These are phyloP conservation scores for Didymella pinodella DNA, from an alignment of 2,329 filamentous ascomycete genomes.

Conservation along the genomic window DNA sequence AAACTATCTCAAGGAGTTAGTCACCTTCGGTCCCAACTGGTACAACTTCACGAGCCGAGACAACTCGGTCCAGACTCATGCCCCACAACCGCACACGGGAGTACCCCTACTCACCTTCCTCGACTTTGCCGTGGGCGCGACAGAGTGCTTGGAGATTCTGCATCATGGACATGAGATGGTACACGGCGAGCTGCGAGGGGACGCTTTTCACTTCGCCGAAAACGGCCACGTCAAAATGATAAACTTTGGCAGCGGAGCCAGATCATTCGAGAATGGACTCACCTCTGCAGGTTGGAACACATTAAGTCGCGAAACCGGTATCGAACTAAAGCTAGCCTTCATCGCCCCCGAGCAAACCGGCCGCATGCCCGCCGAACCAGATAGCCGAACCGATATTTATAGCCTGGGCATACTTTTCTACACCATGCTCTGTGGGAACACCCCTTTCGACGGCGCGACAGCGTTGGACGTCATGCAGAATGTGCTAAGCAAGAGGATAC, in stretches of 20 bases:
- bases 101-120: conserved; percentile 80
- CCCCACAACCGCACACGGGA: conserved; percentile 55
- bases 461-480: conserved; percentile 92
- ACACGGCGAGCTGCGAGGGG: conserved; percentile 88
- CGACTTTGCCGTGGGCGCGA: conserved; percentile 88
- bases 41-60: conserved; percentile 43
- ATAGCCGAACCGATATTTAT: conserved; percentile 88
- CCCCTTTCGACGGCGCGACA: conserved; percentile 79
- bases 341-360: conserved; percentile 96
- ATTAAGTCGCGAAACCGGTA: conserved; percentile 82
- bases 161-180: conserved; percentile 87
- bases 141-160: conserved; percentile 86
- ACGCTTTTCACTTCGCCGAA: conserved; percentile 89
- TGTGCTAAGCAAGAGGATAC: conserved; percentile 80
- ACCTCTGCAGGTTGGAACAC: conserved; percentile 84
- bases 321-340: conserved; percentile 87
- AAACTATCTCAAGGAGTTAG: conserved; percentile 73
- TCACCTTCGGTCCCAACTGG: conserved; percentile 76
- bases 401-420: conserved; percentile 89
- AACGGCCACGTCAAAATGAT: conserved; percentile 77
- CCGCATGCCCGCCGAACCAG: conserved; percentile 88
- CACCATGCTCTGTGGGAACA: conserved; percentile 73
- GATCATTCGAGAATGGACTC: conserved; percentile 90
- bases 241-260: conserved; percentile 84
- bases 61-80: conserved; percentile 26